Conservation (phyloP, 2,329 filamentous ascomycete species). For the Zarea fungicola region DNA sequence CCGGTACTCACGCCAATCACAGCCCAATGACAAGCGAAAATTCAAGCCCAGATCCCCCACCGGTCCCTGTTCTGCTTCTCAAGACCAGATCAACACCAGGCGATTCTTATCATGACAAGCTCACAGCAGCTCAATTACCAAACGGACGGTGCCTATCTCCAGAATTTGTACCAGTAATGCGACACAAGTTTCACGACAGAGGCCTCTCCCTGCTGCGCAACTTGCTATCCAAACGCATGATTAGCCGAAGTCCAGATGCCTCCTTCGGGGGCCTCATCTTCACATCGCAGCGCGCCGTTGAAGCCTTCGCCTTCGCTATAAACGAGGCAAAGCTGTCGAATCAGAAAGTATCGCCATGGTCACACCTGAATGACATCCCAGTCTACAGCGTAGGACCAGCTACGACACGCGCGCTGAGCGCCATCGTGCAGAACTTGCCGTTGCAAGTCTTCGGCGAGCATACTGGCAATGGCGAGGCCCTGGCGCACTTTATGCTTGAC, state of each 20-base stretch:
- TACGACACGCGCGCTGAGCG: conserved; percentile 67
- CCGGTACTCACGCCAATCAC: too few species aligned
- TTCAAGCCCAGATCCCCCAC: too few species aligned
- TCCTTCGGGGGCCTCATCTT: conserved; percentile 75
- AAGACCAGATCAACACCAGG: conserved; percentile 70
- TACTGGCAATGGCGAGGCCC: conserved; percentile 76
- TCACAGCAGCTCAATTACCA: conserved; percentile 37
- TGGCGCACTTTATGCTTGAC: conserved; percentile 71
- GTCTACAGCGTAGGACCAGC: conserved; percentile 79
- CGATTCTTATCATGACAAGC: conserved; percentile 68
- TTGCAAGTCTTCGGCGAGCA: conserved; percentile 70
- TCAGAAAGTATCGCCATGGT: conserved; percentile 36
- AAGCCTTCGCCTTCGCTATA: conserved; percentile 65
- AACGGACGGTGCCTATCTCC: conserved; percentile 50
- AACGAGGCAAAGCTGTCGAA: conserved; percentile 37
- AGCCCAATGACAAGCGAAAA: neutral
- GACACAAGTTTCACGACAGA: conserved; percentile 60
- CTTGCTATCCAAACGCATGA: conserved; percentile 40
- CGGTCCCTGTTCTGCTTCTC: conserved; percentile 54
- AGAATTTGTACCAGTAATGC: conserved; percentile 69
- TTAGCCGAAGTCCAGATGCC: conserved; percentile 32
- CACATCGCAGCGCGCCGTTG: conserved; percentile 77
- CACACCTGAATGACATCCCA: conserved; percentile 50
- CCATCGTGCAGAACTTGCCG: conserved; percentile 42
- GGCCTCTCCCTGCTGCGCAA: conserved; percentile 50